Evolutionary conservation across 208 protist genomes (phyloP).

Genomic region (Trypanosoma rangeli): DNA sequence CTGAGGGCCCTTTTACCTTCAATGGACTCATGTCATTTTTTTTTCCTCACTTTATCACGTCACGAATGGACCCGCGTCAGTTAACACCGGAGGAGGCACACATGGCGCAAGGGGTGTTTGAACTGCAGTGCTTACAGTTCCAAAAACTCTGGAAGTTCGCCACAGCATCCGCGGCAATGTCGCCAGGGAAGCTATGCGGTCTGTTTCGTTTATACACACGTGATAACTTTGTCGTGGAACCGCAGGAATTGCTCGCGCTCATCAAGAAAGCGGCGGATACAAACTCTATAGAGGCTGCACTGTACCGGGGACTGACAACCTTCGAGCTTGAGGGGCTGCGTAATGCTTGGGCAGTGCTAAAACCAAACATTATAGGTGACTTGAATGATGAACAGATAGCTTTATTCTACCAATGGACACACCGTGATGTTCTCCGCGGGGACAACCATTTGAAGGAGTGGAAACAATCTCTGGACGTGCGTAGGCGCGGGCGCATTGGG

Average conservation of each 20-base stretch:
- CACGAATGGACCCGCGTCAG: conserved; percentile 35
- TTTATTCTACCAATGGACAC: conserved; percentile 50
- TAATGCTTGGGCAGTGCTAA: conserved; percentile 45
- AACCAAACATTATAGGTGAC: conserved; percentile 38
- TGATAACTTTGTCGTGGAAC: conserved; percentile 27
- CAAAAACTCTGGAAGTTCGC: conserved; percentile 32
- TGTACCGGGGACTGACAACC: conserved; percentile 30
- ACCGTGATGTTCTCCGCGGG: conserved; percentile 29
- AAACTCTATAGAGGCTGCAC: conserved; percentile 18
- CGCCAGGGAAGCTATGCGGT: conserved; percentile 36
- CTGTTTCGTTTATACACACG: conserved; percentile 32
- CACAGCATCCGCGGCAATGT: conserved; percentile 42
- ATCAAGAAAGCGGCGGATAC: conserved; percentile 26
- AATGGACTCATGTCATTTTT: conserved; percentile 54
- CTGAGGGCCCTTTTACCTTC: conserved; percentile 33
- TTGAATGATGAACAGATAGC: conserved; percentile 44
- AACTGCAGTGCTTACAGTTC: conserved; percentile 33
- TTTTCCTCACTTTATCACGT: conserved; percentile 41
- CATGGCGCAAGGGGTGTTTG: conserved; percentile 18
- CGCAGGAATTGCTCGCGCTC: conserved; percentile 23
- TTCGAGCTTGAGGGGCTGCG: conserved; percentile 53
- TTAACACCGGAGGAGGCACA: conserved; percentile 31
- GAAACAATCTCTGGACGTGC: conserved; percentile 42
- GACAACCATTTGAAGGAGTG: conserved; percentile 29
- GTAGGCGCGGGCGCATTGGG: conserved; percentile 27